Conservation (phyloP, 495 filamentous ascomycete genomes). For the Penicillium silybi region DNA sequence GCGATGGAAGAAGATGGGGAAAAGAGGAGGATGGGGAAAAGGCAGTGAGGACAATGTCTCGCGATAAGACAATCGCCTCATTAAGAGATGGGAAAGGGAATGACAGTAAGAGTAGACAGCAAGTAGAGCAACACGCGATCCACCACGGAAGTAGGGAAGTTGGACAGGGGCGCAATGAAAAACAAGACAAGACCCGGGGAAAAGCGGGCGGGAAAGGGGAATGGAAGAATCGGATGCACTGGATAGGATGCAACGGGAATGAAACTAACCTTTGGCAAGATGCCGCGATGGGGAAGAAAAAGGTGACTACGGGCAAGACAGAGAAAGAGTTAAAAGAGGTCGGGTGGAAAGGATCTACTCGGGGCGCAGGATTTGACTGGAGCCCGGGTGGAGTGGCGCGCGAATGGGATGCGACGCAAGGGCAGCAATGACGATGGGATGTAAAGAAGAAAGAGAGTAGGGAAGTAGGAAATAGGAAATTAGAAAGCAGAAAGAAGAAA, state of each 20-base stretch:
- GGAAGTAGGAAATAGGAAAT: neutral
- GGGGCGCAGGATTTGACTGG: conserved; percentile 16
- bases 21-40: neutral
- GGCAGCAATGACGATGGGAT: neutral
- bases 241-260: neutral
- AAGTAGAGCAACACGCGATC: neutral
- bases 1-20: neutral
- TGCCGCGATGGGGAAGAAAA: neutral
- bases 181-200: neutral
- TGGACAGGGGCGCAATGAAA: neutral
- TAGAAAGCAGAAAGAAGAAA: neutral
- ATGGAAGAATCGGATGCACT: neutral
- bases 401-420: neutral
- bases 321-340: neutral
- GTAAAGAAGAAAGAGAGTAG: neutral
- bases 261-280: neutral
- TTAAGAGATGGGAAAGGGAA: neutral
- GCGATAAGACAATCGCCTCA: neutral
- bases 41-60: neutral
- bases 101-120: neutral
- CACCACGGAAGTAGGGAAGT: neutral
- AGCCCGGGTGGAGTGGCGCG: conserved; percentile 2
- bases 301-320: neutral
- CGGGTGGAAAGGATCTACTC: conserved; percentile 10
- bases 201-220: neutral